phyloP scores from a whole-genome alignment of 345 rosid species.

The Aethionema arabicum region DNA sequence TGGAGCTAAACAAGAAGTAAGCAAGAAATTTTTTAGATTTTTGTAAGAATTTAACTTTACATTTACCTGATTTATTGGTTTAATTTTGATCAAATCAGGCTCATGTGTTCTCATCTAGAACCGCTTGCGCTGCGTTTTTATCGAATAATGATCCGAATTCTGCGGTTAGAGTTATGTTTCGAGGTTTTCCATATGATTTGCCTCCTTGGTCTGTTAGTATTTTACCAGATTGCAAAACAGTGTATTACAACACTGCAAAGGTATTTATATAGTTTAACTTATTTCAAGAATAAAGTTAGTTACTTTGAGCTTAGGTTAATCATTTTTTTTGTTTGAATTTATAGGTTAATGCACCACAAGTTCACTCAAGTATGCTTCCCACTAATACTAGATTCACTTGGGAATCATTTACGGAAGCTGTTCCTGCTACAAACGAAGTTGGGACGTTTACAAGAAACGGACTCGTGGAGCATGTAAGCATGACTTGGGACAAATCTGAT shows the following conservation, averaged over 20 bases:
- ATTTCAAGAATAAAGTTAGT: not conserved
- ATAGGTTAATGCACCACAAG: slow-evolving; percentile 44
- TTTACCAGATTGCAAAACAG: slow-evolving; percentile 86
- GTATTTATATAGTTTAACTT: slow-evolving; percentile 35
- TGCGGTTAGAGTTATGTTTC: slow-evolving; percentile 55
- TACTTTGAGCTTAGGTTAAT: too few relatives aligned
- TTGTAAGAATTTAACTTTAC: not conserved
- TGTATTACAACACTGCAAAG: slow-evolving; percentile 78
- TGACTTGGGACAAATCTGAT: slow-evolving; percentile 59
- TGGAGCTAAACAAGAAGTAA: slow-evolving; percentile 78
- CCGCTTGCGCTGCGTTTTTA: slow-evolving; percentile 84
- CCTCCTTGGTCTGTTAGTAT: slow-evolving; percentile 96
- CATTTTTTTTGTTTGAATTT: slow-evolving; percentile 2
- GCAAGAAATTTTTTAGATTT: not conserved
- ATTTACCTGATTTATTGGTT: slow-evolving; percentile 1
- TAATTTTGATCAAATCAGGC: slow-evolving; percentile 44
- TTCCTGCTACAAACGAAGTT: slow-evolving; percentile 39
- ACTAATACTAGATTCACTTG: slow-evolving; percentile 48
- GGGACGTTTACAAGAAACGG: slow-evolving; percentile 46
- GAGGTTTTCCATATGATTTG: slow-evolving; percentile 58
- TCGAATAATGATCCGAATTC: slow-evolving; percentile 59
- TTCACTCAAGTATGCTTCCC: slow-evolving; percentile 44
- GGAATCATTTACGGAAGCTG: slow-evolving; percentile 50
- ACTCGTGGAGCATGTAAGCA: slow-evolving; percentile 55
- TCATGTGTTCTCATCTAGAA: slow-evolving; percentile 55